Evolutionary conservation across 2,329 filamentous ascomycete species (phyloP).

Genomic region (Pyrenophora teres): DNA sequence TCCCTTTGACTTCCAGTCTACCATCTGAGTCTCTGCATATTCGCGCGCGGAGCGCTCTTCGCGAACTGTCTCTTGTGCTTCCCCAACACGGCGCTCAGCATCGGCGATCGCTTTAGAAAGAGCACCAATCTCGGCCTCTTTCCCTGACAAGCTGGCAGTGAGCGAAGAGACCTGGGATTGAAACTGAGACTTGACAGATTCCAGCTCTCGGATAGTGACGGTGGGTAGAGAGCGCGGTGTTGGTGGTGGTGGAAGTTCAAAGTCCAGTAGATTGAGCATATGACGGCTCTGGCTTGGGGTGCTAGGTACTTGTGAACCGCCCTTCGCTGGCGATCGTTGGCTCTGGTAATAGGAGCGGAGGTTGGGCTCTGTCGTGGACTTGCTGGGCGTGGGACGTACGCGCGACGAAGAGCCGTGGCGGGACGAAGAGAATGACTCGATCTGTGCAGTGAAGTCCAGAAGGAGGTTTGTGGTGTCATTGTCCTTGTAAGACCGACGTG

Average conservation of each 20-base stretch:
- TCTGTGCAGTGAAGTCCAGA: conserved; percentile 85
- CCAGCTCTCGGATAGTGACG: conserved; percentile 88
- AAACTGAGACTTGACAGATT: conserved; percentile 88
- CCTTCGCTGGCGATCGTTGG: conserved; percentile 42
- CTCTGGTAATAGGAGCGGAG: conserved; percentile 40
- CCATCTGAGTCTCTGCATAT: conserved; percentile 73
- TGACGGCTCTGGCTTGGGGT: conserved; percentile 41
- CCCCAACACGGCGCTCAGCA: conserved; percentile 88
- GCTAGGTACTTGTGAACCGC: conserved; percentile 30
- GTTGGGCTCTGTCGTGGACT: conserved; percentile 59
- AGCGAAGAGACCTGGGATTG: conserved; percentile 94
- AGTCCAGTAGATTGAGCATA: conserved; percentile 64
- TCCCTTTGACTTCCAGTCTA: conserved; percentile 81
- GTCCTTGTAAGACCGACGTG: conserved; percentile 56
- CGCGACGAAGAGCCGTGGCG: conserved; percentile 46
- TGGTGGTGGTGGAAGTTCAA: conserved; percentile 90
- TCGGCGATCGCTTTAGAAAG: conserved; percentile 87
- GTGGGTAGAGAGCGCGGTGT: conserved; percentile 90
- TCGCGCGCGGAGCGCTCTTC: conserved; percentile 75
- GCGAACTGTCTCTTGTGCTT: conserved; percentile 80
- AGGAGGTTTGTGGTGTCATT: conserved; percentile 76
- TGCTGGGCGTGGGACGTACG: conserved; percentile 56
- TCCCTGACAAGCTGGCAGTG: conserved; percentile 86
- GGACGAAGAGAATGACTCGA: conserved; percentile 58
- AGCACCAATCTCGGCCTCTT: conserved; percentile 87